These are phyloP conservation scores for Debaryomyces prosopidis DNA, from an alignment of 805 yeast genomes.

Conservation along the genomic window DNA sequence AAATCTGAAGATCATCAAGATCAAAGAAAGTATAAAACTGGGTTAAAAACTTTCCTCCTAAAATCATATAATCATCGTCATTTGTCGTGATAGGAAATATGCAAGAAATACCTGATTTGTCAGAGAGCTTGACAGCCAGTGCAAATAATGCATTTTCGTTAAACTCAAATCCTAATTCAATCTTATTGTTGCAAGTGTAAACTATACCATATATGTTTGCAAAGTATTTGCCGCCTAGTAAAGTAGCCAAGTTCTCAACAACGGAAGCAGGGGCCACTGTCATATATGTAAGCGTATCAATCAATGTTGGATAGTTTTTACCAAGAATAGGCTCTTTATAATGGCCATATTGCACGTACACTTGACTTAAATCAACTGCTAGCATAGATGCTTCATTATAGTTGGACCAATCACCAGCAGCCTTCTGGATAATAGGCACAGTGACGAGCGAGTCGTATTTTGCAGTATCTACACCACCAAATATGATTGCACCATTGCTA, in stretches of 20 bases:
- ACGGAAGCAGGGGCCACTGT: conserved; percentile 6
- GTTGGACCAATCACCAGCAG: conserved; percentile 6
- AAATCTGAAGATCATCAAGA: conserved; percentile 3
- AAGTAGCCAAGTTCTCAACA: conserved; percentile 2
- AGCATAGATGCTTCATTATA: conserved; percentile 7
- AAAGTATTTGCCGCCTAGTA: conserved; percentile 1
- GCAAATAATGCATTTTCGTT: background rate
- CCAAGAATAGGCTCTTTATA: conserved; percentile 1
- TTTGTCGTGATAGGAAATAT: background rate
- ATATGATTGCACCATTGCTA: background rate
- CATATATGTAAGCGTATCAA: conserved; percentile 7
- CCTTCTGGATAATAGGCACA: conserved; percentile 7
- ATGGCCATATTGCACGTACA: background rate
- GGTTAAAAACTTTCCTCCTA: conserved; percentile 1
- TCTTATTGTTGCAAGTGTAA: background rate
- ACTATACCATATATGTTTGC: background rate
- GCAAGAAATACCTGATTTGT: background rate
- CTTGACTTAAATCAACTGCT: conserved; percentile 9
- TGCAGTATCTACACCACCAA: conserved; percentile 5
- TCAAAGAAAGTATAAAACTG: conserved; percentile 4
- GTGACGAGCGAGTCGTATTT: conserved; percentile 8
- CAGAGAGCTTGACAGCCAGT: background rate
- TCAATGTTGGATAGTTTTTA: conserved; percentile 8
- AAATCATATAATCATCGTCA: conserved; percentile 3
- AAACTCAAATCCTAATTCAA: background rate